Percentiles rank a stretch among this genome's conserved stretches.
Evolutionary conservation across 129 eudicot genomes (phyloP).

Genomic region (Deinandra increscens): DNA sequence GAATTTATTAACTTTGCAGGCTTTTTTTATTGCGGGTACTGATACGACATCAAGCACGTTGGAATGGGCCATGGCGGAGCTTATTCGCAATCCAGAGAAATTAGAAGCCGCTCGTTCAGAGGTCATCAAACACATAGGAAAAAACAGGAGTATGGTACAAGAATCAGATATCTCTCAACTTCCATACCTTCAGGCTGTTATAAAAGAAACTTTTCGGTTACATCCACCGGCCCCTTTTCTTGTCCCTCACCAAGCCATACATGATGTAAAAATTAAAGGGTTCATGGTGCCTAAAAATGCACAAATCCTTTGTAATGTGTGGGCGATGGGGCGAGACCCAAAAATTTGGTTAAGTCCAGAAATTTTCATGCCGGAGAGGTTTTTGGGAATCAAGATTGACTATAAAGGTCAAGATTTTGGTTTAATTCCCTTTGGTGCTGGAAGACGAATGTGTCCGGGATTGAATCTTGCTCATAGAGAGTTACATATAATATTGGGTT

Average conservation of each 20-base stretch:
- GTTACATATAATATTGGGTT: too few relatives aligned
- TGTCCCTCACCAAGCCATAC: slow-evolving; percentile 32
- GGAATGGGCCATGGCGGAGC: slow-evolving; percentile 49
- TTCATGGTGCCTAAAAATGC: slow-evolving; percentile 23
- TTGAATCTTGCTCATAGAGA: too few relatives aligned
- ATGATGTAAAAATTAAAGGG: slow-evolving; percentile 6
- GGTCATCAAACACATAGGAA: slow-evolving; percentile 11
- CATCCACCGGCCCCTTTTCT: slow-evolving; percentile 42
- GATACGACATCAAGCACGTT: slow-evolving; percentile 36
- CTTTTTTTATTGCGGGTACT: slow-evolving; percentile 40
- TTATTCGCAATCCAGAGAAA: slow-evolving; percentile 16
- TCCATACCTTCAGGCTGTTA: slow-evolving; percentile 34
- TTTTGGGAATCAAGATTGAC: slow-evolving; percentile 1
- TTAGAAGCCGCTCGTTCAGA: slow-evolving; percentile 13
- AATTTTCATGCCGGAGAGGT: slow-evolving; percentile 17
- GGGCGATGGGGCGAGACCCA: slow-evolving; percentile 21
- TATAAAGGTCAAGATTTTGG: slow-evolving; percentile 21
- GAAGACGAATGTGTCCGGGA: slow-evolving; percentile 20
- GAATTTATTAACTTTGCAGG: slow-evolving; percentile 9
- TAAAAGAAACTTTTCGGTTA: slow-evolving; percentile 41
- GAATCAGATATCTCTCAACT: slow-evolving; percentile 36
- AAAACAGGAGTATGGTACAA: neutral
- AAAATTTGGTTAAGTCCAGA: slow-evolving; percentile 5
- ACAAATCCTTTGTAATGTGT: slow-evolving; percentile 9
- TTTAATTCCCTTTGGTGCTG: slow-evolving; percentile 29